These are phyloP conservation scores for Apiospora saccharicola DNA, from an alignment of 2,329 filamentous ascomycete genomes.

Conservation along the genomic window DNA sequence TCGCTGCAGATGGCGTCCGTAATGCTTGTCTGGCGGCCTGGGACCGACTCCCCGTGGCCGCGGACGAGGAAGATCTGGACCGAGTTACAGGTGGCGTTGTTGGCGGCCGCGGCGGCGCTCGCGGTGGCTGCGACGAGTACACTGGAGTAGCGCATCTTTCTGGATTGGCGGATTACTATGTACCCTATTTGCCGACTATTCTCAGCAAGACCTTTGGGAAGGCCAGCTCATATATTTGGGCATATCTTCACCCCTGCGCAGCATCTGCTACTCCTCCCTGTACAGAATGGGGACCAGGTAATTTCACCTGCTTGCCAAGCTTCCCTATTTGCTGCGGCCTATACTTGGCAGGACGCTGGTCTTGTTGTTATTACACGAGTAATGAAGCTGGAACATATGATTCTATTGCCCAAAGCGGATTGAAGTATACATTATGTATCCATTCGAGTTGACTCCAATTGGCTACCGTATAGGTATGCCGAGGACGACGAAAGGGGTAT, in stretches of 20 bases:
- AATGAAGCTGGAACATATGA: not conserved
- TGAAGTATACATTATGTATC: not conserved
- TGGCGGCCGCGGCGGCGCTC: not conserved
- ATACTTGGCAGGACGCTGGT: not conserved
- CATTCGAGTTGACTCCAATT: not conserved
- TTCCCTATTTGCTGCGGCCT: not conserved
- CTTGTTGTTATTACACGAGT: not conserved
- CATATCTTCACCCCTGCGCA: not conserved
- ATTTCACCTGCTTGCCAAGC: constrained; percentile 6
- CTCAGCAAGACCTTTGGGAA: not conserved
- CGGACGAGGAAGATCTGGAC: constrained; percentile 20
- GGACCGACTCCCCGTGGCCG: constrained; percentile 19
- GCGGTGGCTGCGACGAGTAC: not conserved
- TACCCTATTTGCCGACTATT: not conserved
- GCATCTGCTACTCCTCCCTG: not conserved
- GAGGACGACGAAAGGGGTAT: not conserved
- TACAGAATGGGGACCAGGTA: not conserved
- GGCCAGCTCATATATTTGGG: not conserved
- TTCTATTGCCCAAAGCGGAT: not conserved
- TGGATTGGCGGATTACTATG: not conserved
- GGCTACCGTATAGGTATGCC: not conserved
- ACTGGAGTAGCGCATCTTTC: not conserved
- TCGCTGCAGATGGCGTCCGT: not conserved
- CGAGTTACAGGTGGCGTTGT: constrained; percentile 7
- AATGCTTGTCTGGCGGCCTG: constrained; percentile 3